phyloP scores from a whole-genome alignment of 345 rosid genomes.

The Syzygium oleosum region DNA sequence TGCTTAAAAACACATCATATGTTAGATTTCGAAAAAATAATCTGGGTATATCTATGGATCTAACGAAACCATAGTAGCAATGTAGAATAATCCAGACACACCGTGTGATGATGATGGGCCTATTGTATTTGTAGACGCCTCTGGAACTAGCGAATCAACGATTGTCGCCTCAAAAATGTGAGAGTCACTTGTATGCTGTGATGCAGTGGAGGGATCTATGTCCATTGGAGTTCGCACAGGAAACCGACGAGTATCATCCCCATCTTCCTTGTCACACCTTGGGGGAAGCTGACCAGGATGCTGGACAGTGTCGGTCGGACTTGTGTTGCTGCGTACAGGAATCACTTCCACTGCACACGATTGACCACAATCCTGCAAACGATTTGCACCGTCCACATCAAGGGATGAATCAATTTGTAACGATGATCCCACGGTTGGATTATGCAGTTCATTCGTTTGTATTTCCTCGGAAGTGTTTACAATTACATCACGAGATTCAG shows the following conservation, averaged over 20 bases:
- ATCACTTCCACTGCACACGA: fast-evolving
- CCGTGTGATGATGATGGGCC: neutral
- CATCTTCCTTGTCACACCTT: neutral
- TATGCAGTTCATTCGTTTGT: neutral
- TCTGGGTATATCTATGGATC: neutral
- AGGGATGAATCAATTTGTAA: neutral
- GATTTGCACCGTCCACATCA: neutral
- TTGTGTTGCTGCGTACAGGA: fast-evolving
- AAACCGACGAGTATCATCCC: fast-evolving
- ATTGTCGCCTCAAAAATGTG: too few relatives aligned
- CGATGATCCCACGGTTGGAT: neutral
- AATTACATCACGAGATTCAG: neutral
- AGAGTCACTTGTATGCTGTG: neutral
- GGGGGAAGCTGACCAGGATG: fast-evolving
- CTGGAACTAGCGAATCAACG: neutral
- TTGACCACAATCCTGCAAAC: neutral
- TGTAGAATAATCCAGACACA: neutral
- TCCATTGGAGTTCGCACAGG: neutral
- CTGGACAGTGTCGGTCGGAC: neutral
- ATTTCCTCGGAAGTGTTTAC: neutral
- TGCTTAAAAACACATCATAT: neutral
- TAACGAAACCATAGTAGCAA: neutral
- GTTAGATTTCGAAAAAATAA: neutral
- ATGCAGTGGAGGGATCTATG: neutral
- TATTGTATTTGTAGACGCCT: neutral